A percentile compares a stretch with the other conserved stretches of the same genome.
Evolutionary conservation across 192 early-diverging fungal genomes (phyloP).

Genomic region (Coemansia asiatica): DNA sequence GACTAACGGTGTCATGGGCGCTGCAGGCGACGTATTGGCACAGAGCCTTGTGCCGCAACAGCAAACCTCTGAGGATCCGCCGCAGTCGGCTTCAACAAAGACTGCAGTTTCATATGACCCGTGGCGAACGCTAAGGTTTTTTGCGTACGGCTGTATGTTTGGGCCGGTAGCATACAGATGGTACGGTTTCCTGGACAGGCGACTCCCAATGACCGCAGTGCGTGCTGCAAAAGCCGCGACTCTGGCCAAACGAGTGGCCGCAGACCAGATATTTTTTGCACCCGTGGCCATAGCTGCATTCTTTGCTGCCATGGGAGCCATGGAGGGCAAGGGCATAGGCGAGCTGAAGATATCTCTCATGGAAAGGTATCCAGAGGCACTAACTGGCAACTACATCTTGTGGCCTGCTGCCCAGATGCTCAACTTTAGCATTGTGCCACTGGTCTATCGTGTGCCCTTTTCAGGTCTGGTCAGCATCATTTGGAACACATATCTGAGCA

Average conservation of each 20-base stretch:
- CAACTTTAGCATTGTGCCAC: conserved; percentile 69
- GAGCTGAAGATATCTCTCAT: conserved; percentile 59
- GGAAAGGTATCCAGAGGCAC: conserved; percentile 20
- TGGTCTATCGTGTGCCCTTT: conserved; percentile 66
- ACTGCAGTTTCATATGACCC: conserved; percentile 11
- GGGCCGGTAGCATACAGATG: conserved; percentile 66
- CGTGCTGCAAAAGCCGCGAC: conserved; percentile 10
- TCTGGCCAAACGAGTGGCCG: conserved; percentile 55
- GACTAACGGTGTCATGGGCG: conserved; percentile 64
- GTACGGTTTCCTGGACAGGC: conserved; percentile 64
- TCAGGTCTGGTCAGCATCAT: conserved; percentile 63
- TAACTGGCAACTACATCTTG: conserved; percentile 37
- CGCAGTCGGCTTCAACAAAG: background rate
- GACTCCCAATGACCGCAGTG: conserved; percentile 54
- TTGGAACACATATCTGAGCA: conserved; percentile 72
- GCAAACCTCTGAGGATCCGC: background rate
- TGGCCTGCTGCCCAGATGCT: conserved; percentile 73
- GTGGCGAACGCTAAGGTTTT: conserved; percentile 58
- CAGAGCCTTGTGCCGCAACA: conserved; percentile 44
- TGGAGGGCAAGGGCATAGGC: conserved; percentile 55
- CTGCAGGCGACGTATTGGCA: conserved; percentile 60
- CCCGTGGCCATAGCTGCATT: conserved; percentile 64
- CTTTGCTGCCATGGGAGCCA: conserved; percentile 60
- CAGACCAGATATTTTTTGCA: conserved; percentile 66
- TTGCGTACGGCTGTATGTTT: conserved; percentile 63